Base-by-base conservation (phyloP, 805 yeast species). In the Ogataea methanolica region DNA sequence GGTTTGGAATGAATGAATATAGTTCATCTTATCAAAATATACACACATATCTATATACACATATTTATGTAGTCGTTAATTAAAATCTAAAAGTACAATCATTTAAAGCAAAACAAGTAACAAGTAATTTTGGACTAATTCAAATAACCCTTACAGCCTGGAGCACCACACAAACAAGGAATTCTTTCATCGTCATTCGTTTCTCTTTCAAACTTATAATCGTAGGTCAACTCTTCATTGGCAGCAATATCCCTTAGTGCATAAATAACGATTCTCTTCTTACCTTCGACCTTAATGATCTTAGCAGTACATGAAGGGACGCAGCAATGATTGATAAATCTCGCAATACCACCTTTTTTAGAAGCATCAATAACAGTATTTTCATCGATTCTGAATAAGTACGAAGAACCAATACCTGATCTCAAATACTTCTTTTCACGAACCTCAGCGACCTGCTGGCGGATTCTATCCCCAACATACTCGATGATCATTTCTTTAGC, bases 261-360 rank as follows among this genome's bases (percentile, higher is more conserved):
- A 66, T 92, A 94, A 31, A 94, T 90, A 45, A 91, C 98, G 70
- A 94, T 92, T 65, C 98, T 77, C 68, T 88, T 89, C 59, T 79
- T 84, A 4, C 97, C 97, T 49, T 90, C 97, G 36, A 90, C 97
- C 65, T 89, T 89, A 59, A 91, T 91, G 60, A 94, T 90, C 62
- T 91, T 92, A 1, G 99, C 98, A 0, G 96, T 90, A 69, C 99
- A 94, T 56, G 96, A 90, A 1, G 99, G 99, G 45, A 85, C 87
- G 69, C 99, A 94, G 64, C 97, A 90, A 65, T 94, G 99, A 59
- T 94, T 94, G 64, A 94, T 94, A 61, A 94, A 94, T 50, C 99
- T 74, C 0, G 99, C 98, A 59, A 91, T 91, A 4, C 98, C 97
- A 26, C 99, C 99, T 53, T 84, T 87, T 62, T 91, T 92, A 0